Base-by-base conservation (phyloP, 305 asterid species). In the Ruellia speciosa region DNA sequence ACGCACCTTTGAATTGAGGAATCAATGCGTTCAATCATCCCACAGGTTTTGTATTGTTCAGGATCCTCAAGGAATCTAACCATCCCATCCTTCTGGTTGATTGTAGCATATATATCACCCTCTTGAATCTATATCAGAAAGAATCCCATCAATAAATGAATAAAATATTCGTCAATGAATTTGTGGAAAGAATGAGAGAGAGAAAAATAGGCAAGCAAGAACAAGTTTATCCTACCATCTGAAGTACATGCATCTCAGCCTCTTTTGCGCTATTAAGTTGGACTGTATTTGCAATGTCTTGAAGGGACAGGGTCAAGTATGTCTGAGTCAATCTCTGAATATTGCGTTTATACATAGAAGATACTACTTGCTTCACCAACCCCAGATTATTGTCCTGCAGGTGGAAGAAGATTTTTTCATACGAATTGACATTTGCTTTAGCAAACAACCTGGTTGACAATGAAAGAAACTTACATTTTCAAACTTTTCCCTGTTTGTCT, bases 21-120 rank as follows among this genome's bases (percentile, higher is more conserved):
- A 78, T 92, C 97, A 0, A 92, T 72, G 60, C 66, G 82, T 66
- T 86, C 99, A 74, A 92, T 92, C 99, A 92, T 92, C 71, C 73
- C 94, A 65, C 92, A 92, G 53, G 89, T 72, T 77, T 86, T 92
- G 71, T 92, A 88, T 60, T 88, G 96, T 74, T 92, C 99, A 2
- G 97, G 97, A 60, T 92, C 99, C 80, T 92, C 99, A 31, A 92
- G 81, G 79, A 92, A 92, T 72, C 99, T 82, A 72, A 92, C 99
- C 99, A 92, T 92, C 63, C 99, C 99, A 67, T 92, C 99, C 78
- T 92, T 92, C 81, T 92, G 97, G 80, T 92, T 92, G 65, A 92
- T 92, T 20, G 87, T 79, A 34, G 99, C 99, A 82, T 72, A 82
- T 67, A 92, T 92, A 51, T 92, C 96, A 14, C 99, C 97, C 69